phyloP scores from a whole-genome alignment of 1,284 basidiomycete species.

The Naganishia sp. region DNA sequence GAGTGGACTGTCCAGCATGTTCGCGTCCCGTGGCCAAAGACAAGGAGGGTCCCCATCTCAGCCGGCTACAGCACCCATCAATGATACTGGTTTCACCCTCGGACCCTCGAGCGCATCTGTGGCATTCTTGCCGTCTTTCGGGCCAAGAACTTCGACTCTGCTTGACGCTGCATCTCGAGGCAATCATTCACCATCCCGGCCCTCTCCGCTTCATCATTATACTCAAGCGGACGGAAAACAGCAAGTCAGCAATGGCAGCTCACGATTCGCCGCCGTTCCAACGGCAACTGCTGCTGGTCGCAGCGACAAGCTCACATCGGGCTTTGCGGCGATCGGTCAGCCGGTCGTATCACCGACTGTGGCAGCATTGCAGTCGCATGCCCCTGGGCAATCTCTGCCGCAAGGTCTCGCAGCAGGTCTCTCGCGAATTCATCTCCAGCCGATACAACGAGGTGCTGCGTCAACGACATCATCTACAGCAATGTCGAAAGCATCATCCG shows the following conservation, averaged over 20 bases:
- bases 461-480: background rate
- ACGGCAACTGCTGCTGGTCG: background rate
- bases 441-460: conserved; percentile 9
- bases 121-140: conserved; percentile 38
- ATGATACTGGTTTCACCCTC: conserved; percentile 31
- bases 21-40: conserved; percentile 29
- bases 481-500: conserved; percentile 9
- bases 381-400: conserved; percentile 52
- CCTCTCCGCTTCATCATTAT: conserved; percentile 27
- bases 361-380: conserved; percentile 49
- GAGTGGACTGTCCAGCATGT: conserved; percentile 32
- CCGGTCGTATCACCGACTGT: conserved; percentile 43
- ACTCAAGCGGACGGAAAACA: conserved; percentile 20
- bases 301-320: conserved; percentile 21
- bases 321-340: conserved; percentile 33
- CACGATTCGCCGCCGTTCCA: conserved; percentile 34
- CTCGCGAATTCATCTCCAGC: conserved; percentile 50
- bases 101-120: conserved; percentile 37
- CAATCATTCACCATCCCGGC: conserved; percentile 33
- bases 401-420: conserved; percentile 51
- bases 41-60: background rate
- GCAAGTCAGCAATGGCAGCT: conserved; percentile 39
- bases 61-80: conserved; percentile 16
- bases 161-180: conserved; percentile 33
- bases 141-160: conserved; percentile 15